phyloP scores from a whole-genome alignment of 1,284 basidiomycete species.

The Boletus sp. region DNA sequence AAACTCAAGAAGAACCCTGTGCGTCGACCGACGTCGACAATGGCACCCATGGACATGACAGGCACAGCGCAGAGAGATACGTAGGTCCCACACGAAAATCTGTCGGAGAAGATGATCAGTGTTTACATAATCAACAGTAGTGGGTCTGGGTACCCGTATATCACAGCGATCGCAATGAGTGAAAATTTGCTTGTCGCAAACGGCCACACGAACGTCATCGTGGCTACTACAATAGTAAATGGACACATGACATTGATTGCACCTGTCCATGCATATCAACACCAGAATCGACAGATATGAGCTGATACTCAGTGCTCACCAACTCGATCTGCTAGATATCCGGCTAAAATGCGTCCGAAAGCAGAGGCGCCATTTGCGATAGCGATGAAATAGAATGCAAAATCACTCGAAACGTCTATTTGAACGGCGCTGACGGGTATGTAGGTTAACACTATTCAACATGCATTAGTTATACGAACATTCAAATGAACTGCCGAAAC shows the following conservation, averaged over 20 bases:
- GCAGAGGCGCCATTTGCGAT: slow-evolving; percentile 47
- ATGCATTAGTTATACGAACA: slow-evolving; percentile 7
- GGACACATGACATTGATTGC: slow-evolving; percentile 44
- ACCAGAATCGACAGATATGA: background rate
- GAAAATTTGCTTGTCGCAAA: slow-evolving; percentile 31
- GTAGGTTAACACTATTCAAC: slow-evolving; percentile 43
- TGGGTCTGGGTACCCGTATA: slow-evolving; percentile 40
- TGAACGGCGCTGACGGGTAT: slow-evolving; percentile 41
- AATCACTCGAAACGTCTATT: slow-evolving; percentile 34
- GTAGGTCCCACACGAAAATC: slow-evolving; percentile 53
- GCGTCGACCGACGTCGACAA: slow-evolving; percentile 56
- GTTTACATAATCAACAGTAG: background rate
- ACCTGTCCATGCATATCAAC: slow-evolving; percentile 22
- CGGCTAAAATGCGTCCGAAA: slow-evolving; percentile 40
- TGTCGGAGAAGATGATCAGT: slow-evolving; percentile 39
- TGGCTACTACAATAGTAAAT: slow-evolving; percentile 36
- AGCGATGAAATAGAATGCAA: slow-evolving; percentile 45
- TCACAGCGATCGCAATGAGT: slow-evolving; percentile 36
- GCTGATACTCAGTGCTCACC: slow-evolving; percentile 37
- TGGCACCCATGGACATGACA: slow-evolving; percentile 55
- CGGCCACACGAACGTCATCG: slow-evolving; percentile 46
- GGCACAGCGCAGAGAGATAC: slow-evolving; percentile 53
- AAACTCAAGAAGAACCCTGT: slow-evolving; percentile 56
- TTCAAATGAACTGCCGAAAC: background rate
- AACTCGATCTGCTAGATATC: slow-evolving; percentile 37